These are phyloP conservation scores for Forsythia viridissima DNA, from an alignment of 257 asterid genomes.

Conservation along the genomic window DNA sequence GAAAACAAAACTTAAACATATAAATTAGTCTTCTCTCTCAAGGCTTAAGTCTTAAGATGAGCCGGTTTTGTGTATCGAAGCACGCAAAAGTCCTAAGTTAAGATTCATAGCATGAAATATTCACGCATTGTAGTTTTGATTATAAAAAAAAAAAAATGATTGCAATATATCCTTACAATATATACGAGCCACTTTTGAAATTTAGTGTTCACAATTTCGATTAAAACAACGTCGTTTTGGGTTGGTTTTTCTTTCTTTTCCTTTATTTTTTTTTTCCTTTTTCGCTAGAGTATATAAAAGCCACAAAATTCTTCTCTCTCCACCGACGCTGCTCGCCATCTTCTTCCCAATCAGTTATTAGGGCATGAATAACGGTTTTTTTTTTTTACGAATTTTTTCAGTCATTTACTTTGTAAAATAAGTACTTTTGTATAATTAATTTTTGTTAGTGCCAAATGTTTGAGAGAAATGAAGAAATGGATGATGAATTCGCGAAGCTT, in stretches of 20 bases:
- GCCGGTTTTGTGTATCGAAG: neutral
- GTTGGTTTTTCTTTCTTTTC: too few relatives aligned
- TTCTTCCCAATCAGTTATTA: slow-evolving; percentile 3
- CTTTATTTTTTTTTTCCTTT: too few relatives aligned
- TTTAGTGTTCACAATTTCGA: too few relatives aligned
- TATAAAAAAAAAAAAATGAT: too few relatives aligned
- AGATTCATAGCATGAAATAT: neutral
- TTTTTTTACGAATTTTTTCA: neutral
- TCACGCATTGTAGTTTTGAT: neutral
- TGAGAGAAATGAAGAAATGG: slow-evolving; percentile 40
- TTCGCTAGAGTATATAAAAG: too few relatives aligned
- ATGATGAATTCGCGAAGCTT: slow-evolving; percentile 77
- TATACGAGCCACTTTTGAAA: too few relatives aligned
- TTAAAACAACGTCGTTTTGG: too few relatives aligned
- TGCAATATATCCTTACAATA: too few relatives aligned
- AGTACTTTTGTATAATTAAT: neutral
- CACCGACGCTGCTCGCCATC: too few relatives aligned
- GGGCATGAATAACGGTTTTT: slow-evolving; percentile 19
- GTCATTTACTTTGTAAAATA: neutral
- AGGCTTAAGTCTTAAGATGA: neutral
- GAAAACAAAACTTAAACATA: too few relatives aligned
- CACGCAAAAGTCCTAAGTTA: neutral
- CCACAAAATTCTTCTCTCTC: too few relatives aligned
- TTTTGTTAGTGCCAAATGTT: slow-evolving; percentile 25
- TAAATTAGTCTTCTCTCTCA: too few relatives aligned